phyloP scores from a whole-genome alignment of 371 early-diverging fungal genomes.

The Mucor irregularis region DNA sequence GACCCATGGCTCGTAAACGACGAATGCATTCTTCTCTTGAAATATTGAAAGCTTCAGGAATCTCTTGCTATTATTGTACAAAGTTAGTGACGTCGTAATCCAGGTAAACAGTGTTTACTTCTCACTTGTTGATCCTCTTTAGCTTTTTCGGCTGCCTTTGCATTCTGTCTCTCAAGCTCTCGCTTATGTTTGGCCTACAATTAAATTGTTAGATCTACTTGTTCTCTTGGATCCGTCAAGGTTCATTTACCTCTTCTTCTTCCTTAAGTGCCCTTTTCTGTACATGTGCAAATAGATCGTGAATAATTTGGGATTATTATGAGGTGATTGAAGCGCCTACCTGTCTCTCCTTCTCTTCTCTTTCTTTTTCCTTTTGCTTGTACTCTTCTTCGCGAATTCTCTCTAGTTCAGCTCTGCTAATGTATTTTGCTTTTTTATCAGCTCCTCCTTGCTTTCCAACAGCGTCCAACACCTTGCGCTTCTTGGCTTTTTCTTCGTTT shows the following conservation, averaged over 20 bases:
- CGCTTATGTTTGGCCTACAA: slow-evolving; percentile 22
- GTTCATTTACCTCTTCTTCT: slow-evolving; percentile 25
- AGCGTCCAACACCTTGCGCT: slow-evolving; percentile 55
- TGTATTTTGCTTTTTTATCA: slow-evolving; percentile 65
- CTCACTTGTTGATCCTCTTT: slow-evolving; percentile 18
- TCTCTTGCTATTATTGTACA: slow-evolving; percentile 18
- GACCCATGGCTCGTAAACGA: slow-evolving; percentile 83
- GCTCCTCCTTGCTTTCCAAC: slow-evolving; percentile 29
- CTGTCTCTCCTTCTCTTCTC: slow-evolving; percentile 50
- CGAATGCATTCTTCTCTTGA: slow-evolving; percentile 81
- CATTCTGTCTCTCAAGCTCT: slow-evolving; percentile 25
- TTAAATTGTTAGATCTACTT: neutral
- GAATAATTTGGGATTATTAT: too few species aligned
- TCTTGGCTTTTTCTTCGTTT: slow-evolving; percentile 70
- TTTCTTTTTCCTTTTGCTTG: slow-evolving; percentile 55
- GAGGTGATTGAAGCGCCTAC: neutral
- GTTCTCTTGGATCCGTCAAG: neutral
- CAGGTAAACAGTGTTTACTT: too few species aligned
- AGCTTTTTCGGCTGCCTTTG: slow-evolving; percentile 17
- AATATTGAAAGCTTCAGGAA: slow-evolving; percentile 56
- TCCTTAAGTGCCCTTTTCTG: slow-evolving; percentile 39
- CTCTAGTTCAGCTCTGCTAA: slow-evolving; percentile 79
- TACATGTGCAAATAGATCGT: neutral
- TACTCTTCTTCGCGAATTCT: slow-evolving; percentile 69
- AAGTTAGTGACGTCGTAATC: neutral